Conservation (phyloP, 2,329 filamentous ascomycete genomes). For the Penicillium crustosum region DNA sequence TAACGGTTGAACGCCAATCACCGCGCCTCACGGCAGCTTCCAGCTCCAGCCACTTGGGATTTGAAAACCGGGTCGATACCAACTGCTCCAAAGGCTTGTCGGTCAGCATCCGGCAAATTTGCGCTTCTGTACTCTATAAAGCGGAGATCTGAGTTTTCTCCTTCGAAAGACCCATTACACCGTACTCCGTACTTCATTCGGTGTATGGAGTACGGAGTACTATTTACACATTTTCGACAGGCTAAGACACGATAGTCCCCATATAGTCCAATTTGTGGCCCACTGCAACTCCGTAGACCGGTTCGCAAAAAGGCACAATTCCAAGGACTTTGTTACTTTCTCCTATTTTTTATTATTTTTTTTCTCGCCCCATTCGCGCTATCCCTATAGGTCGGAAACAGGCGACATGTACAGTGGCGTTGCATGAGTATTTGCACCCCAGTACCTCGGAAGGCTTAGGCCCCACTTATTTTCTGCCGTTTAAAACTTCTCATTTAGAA, state of each 20-base stretch:
- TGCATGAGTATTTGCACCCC: too few species aligned
- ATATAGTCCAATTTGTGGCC: background rate
- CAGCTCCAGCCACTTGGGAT: background rate
- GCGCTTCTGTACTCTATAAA: background rate
- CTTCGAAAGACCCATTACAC: background rate
- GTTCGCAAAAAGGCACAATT: constrained; percentile 6
- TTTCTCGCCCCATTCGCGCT: background rate
- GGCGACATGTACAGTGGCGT: background rate
- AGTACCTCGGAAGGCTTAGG: too few species aligned
- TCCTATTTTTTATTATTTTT: background rate
- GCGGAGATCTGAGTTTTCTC: constrained; percentile 10
- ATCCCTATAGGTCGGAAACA: background rate
- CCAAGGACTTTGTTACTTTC: background rate
- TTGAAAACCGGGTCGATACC: background rate
- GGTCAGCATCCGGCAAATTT: constrained; percentile 9
- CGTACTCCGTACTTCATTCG: background rate
- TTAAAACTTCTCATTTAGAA: too few species aligned
- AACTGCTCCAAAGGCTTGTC: constrained; percentile 3
- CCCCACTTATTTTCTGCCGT: too few species aligned
- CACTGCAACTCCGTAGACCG: background rate
- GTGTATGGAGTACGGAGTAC: background rate
- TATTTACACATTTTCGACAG: background rate
- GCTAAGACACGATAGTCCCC: background rate
- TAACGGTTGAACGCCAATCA: constrained; percentile 9
- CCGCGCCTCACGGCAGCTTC: constrained; percentile 1